Base-by-base conservation (phyloP, 2,329 filamentous ascomycete genomes). In the Fusarium subtropicale region DNA sequence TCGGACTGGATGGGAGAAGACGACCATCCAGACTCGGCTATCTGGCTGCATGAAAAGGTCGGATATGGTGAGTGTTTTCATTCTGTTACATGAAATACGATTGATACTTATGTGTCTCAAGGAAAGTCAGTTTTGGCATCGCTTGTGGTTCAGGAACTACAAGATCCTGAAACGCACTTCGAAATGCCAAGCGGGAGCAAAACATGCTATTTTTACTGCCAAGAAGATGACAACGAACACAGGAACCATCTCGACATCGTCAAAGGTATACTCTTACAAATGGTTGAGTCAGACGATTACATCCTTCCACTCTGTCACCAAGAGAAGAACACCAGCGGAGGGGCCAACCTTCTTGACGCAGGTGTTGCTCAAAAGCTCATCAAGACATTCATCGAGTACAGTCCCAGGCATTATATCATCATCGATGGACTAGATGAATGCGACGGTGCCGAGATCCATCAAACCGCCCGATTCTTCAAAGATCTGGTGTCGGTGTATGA, bases 1-100 rank as follows among this genome's bases (percentile, higher is more conserved):
- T n/a, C 22, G 1, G 36, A 64, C 3, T 64, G 60, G 60, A 64
- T 63, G n/a, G 22, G 11, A 0, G 58, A 64, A 4, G 58, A 64
- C 5, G 26, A 63, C 1, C 36, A 58, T 9, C 42, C 58, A 1
- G 51, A 64, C 10, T 64, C 60, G 2, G 36, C 48, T 0, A 44
- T 64, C 15, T 64, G 60, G 60, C 0, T 64, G 0, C 60, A 64
- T 8, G 58, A 31, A 0, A 63, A 63, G 4, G 18, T 38, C 0
- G 60, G 60, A 11, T 64, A 39, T 3, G 60, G 60, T 63, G 2
- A 10, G 0, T 24, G 6, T 10, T 15, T 3, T 3, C 0, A 7
- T 2, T 3, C 5, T 10, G 8, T 10, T 10, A 16, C 4, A 3
- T 13, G 7, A 1, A 7, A 10, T 10, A 13, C 1, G 15, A 7